These are phyloP conservation scores for Phytophthora hibernalis DNA, from an alignment of 352 stramenopile genomes.

Conservation along the genomic window DNA sequence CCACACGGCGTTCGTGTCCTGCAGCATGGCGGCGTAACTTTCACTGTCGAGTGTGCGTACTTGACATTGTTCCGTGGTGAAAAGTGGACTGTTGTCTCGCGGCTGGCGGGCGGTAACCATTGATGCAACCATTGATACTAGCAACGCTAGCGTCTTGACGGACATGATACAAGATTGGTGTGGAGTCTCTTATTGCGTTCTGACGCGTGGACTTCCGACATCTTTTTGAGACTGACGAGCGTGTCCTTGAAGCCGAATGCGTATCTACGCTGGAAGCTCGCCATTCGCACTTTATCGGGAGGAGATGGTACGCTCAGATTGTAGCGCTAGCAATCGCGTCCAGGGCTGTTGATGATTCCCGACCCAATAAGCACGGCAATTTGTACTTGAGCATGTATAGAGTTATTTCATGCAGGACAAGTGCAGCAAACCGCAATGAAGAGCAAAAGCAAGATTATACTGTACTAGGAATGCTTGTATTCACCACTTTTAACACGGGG, in stretches of 20 bases:
- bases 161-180: conserved; percentile 11
- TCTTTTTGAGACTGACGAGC: too few species aligned
- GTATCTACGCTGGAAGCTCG: conserved; percentile 3
- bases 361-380: too few species aligned
- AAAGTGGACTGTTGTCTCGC: conserved; percentile 58
- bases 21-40: conserved; percentile 49
- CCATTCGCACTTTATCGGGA: neutral
- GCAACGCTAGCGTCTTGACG: conserved; percentile 27
- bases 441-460: too few species aligned
- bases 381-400: too few species aligned
- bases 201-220: conserved; percentile 26
- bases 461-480: conserved; percentile 20
- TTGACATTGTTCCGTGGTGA: conserved; percentile 64
- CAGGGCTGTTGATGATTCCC: too few species aligned
- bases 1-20: conserved; percentile 59
- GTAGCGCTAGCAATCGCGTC: too few species aligned
- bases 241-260: conserved; percentile 17
- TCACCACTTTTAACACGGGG: too few species aligned
- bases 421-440: conserved; percentile 19
- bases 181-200: neutral
- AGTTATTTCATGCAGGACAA: too few species aligned
- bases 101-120: conserved; percentile 12
- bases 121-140: conserved; percentile 9
- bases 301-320: too few species aligned
- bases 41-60: conserved; percentile 48